Percentiles rank a stretch among this genome's conserved stretches.
phyloP scores from a whole-genome alignment of 805 yeast species.

The Teunomyces kruisii region DNA sequence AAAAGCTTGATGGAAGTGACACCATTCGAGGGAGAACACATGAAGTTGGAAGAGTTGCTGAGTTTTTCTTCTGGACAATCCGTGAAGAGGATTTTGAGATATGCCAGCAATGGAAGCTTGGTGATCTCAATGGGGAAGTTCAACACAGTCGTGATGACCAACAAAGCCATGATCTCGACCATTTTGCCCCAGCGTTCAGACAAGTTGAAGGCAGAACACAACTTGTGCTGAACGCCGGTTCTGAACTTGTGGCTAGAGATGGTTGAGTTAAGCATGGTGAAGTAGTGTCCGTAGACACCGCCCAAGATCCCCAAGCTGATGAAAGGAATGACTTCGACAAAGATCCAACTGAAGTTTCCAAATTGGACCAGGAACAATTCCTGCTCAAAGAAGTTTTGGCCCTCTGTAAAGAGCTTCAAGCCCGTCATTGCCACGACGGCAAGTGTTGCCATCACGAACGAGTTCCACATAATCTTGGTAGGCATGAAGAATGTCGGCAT shows the following conservation, averaged over 20 bases:
- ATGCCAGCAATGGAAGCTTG: conserved; percentile 53
- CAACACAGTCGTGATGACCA: conserved; percentile 51
- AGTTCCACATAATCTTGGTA: conserved; percentile 73
- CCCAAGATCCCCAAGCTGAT: conserved; percentile 68
- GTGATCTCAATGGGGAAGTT: conserved; percentile 58
- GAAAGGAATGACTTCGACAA: conserved; percentile 70
- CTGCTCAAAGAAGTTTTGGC: conserved; percentile 44
- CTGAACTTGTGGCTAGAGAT: conserved; percentile 34
- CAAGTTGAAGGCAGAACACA: conserved; percentile 21
- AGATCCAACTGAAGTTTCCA: conserved; percentile 70
- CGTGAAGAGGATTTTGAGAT: conserved; percentile 62
- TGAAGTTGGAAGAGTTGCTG: conserved; percentile 30
- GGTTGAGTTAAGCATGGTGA: conserved; percentile 47
- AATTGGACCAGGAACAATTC: conserved; percentile 60
- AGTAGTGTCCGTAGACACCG: conserved; percentile 61
- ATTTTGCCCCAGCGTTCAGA: conserved; percentile 25
- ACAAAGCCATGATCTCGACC: conserved; percentile 50
- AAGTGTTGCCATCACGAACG: conserved; percentile 76
- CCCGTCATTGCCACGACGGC: conserved; percentile 60
- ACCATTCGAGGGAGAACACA: conserved; percentile 31
- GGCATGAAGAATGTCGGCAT: conserved; percentile 63
- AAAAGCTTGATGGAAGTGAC: conserved; percentile 27
- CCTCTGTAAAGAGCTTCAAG: conserved; percentile 39
- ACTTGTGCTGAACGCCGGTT: conserved; percentile 16
- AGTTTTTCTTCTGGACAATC: conserved; percentile 49